Evolutionary conservation across 2,329 filamentous ascomycete genomes (phyloP), one percentile per base, ranked within the genome.

Genomic region (Monascus ruber): DNA sequence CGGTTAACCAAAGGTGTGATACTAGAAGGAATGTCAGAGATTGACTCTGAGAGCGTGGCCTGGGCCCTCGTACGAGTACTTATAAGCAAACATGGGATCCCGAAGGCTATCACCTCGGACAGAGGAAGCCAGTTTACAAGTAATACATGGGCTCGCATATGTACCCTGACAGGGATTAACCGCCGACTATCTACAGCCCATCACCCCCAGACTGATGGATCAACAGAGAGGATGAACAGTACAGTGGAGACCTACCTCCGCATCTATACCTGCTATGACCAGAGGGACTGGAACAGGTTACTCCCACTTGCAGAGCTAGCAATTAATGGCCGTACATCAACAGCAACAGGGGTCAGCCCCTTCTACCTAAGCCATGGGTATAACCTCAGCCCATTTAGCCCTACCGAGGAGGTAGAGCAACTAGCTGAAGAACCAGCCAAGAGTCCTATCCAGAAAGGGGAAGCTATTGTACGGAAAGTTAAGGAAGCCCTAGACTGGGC

Each of bases 161-260:
- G 31, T 31, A 39, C 44, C n/a, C 4, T 38, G 6, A 26, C 46
- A 26, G 28, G 37, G 0, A 51, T 56, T 7, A 37, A 50, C 36
- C 31, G 42, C 26, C 44, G 48, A 24, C 42, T 53, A 2, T 53
- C 42, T 4, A 58, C 49, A 9, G 42, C 47, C n/a, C 55, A 49
- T 38, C 44, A 60, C 38, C 41, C 42, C 4, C 28, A 56, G 39
- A 56, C 47, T 2, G 45, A 59, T 39, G 41, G 51, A 7, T 39
- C 53, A 41, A 58, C 43, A 2, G 48, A 59, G 42, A 41, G 43
- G 11, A 31, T 40, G 2, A 59, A 59, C 41, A 5, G 40, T 31
- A 3, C 31, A 31, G 33, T 56, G 10, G 43, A 56, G 36, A 11
- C 32, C 7, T 58, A 55, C 35, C 42, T 59, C 25, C 35, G 40